Conservation (phyloP, 148 eudicot species). For the Amaranthus palmeri region DNA sequence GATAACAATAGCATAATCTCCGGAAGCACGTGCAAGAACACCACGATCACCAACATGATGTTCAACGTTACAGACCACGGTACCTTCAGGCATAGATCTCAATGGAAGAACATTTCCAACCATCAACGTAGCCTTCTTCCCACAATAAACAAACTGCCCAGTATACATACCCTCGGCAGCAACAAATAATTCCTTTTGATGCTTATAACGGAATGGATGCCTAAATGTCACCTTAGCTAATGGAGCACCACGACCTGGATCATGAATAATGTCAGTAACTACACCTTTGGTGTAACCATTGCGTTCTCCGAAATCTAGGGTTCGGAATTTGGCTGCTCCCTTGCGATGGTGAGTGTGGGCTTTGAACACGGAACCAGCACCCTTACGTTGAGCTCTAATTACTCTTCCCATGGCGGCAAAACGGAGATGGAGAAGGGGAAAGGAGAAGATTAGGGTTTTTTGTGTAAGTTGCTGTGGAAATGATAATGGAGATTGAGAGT, state of each 20-base stretch:
- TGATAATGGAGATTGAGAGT: not conserved
- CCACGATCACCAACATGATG: constrained; percentile 44
- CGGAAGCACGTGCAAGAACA: not conserved
- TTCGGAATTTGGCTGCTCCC: no score
- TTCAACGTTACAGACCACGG: constrained; percentile 35
- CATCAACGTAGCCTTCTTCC: no score
- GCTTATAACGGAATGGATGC: no score
- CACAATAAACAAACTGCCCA: no score
- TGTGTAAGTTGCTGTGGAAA: not conserved
- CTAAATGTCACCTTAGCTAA: no score
- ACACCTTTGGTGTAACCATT: no score
- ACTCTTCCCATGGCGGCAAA: constrained; percentile 21
- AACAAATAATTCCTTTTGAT: no score
- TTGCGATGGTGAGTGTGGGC: constrained; percentile 36
- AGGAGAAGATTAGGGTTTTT: not conserved
- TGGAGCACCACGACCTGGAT: no score
- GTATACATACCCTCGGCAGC: no score
- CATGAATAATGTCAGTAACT: no score
- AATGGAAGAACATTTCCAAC: constrained; percentile 31
- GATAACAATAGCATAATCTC: no score
- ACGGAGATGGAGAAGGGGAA: not conserved
- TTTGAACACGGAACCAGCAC: constrained; percentile 34
- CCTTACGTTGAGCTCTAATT: constrained; percentile 25
- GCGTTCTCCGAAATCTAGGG: no score
- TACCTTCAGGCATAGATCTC: constrained; percentile 34